A percentile compares a stretch with the other conserved stretches of the same genome.
Evolutionary conservation across 768 basidiomycete species (phyloP).

Genomic region (Pleurotus tuoliensis): DNA sequence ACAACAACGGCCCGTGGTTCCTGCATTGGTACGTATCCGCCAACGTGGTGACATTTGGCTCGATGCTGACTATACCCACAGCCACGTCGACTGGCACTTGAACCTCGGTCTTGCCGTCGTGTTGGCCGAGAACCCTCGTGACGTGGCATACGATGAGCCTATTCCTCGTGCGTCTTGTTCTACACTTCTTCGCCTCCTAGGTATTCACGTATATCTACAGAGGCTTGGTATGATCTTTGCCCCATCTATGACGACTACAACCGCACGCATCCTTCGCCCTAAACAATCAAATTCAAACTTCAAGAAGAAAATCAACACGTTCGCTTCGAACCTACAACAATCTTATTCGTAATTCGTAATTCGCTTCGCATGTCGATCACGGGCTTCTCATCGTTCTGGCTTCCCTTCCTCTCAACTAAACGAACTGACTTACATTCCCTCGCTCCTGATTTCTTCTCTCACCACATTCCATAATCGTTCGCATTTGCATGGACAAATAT

Average conservation of each 20-base stretch:
- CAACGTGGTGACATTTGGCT: background rate
- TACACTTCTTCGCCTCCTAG: background rate
- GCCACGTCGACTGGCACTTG: slow-evolving; percentile 36
- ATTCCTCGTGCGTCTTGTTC: slow-evolving; percentile 17
- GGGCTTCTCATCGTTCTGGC: background rate
- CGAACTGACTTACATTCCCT: background rate
- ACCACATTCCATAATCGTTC: background rate
- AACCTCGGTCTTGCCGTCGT: slow-evolving; percentile 34
- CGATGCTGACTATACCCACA: slow-evolving; percentile 8
- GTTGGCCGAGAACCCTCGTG: slow-evolving; percentile 29
- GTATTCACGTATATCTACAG: background rate
- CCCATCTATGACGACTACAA: slow-evolving; percentile 19
- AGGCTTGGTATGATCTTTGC: slow-evolving; percentile 25
- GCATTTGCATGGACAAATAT: background rate
- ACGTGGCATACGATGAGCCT: slow-evolving; percentile 14
- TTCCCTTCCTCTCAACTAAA: background rate
- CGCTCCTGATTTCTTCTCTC: background rate
- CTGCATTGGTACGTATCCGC: slow-evolving; percentile 22
- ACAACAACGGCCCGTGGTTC: slow-evolving; percentile 32
- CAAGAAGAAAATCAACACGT: background rate
- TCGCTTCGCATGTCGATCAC: background rate
- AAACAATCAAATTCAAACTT: no score
- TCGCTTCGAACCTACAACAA: slow-evolving; percentile 7
- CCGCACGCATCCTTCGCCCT: background rate
- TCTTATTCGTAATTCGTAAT: background rate